Percentiles rank a stretch among this genome's conserved stretches.
Conservation (phyloP, 2,329 filamentous ascomycete species). For the Paecilomyces niveus region DNA sequence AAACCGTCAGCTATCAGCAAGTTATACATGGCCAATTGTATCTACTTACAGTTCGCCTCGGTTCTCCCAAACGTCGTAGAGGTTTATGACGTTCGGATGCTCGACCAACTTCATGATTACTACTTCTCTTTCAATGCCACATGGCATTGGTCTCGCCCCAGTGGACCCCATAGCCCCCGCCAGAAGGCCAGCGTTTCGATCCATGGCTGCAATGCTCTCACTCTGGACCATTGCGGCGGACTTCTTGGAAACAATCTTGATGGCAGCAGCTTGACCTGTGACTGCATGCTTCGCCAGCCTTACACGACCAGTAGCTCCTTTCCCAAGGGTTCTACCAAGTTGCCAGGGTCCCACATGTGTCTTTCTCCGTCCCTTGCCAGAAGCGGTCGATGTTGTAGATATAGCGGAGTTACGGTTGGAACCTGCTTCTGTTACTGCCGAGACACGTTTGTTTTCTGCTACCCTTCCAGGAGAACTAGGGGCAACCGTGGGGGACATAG, state of each 20-base stretch:
- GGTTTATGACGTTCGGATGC: constrained; percentile 86
- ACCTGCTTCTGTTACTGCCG: constrained; percentile 43
- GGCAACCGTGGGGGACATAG: constrained; percentile 19
- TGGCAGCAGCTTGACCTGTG: constrained; percentile 75
- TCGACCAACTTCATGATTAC: constrained; percentile 95
- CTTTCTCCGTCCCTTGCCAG: constrained; percentile 50
- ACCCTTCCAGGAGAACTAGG: background rate
- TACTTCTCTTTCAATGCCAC: constrained; percentile 88
- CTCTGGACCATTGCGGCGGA: constrained; percentile 75
- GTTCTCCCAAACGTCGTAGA: constrained; percentile 98
- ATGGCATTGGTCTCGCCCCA: constrained; percentile 66
- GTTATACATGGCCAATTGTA: background rate
- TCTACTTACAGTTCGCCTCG: constrained; percentile 75
- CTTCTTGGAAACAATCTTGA: constrained; percentile 89
- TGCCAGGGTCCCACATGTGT: constrained; percentile 92
- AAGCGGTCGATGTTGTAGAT: constrained; percentile 50
- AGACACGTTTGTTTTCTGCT: constrained; percentile 46
- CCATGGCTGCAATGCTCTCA: constrained; percentile 76
- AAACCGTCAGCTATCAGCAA: constrained; percentile 16
- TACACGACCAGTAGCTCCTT: constrained; percentile 83
- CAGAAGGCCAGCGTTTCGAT: constrained; percentile 58
- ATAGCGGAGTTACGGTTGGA: constrained; percentile 47
- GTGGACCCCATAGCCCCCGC: constrained; percentile 39
- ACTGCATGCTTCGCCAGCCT: constrained; percentile 72
- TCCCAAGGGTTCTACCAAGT: constrained; percentile 79